Evolutionary conservation across 2,329 filamentous ascomycete genomes (phyloP).

Genomic region (Chaetomiaceae sp.): DNA sequence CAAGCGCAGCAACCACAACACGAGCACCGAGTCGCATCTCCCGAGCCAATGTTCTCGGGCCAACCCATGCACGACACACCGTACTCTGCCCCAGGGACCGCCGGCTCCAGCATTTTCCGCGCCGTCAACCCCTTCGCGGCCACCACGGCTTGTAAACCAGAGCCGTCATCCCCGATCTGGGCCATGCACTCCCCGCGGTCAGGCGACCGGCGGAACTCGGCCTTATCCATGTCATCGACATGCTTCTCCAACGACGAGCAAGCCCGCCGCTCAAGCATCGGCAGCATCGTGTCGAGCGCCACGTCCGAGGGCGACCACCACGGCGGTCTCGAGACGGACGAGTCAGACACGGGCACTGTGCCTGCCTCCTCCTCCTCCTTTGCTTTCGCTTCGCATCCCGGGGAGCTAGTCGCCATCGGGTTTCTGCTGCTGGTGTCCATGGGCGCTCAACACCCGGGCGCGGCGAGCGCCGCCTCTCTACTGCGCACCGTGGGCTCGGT

Average conservation of each 20-base stretch:
- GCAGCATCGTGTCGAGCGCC: constrained; percentile 7
- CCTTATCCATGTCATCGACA: constrained; percentile 4
- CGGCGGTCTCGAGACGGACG: no score
- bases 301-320: constrained; percentile 9
- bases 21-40: background rate
- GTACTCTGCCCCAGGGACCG: background rate
- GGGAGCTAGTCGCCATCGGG: constrained; percentile 22
- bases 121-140: background rate
- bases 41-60: constrained; percentile 1
- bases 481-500: constrained; percentile 9
- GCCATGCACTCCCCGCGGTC: constrained; percentile 1
- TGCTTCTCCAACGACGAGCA: constrained; percentile 1
- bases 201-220: constrained; percentile 4
- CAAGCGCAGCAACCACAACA: background rate
- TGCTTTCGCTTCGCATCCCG: constrained; percentile 19
- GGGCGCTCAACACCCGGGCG: constrained; percentile 19
- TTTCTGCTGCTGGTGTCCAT: constrained; percentile 23
- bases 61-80: background rate
- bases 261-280: constrained; percentile 1
- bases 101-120: background rate
- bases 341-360: no score
- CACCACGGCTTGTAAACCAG: background rate
- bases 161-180: constrained; percentile 9
- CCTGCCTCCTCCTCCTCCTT: no score
- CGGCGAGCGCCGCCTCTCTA: constrained; percentile 14